Base-by-base conservation (phyloP, 192 early-diverging fungal species). In the Allomyces arbusculus region DNA sequence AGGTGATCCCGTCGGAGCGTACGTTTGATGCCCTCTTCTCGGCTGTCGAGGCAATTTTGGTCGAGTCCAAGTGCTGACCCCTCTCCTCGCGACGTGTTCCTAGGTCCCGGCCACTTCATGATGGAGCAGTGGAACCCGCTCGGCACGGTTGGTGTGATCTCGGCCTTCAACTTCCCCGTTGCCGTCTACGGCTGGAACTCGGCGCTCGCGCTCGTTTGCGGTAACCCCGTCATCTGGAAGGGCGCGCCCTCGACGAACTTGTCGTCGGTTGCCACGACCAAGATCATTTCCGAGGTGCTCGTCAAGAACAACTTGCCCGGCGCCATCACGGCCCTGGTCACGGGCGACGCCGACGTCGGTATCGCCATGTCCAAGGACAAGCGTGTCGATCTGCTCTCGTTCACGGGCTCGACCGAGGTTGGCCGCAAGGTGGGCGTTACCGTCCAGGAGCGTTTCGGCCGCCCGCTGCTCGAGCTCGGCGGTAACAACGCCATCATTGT, bases 401-500 rank as follows among this genome's bases (percentile, higher is more conserved):
- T 97, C 71, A 97, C 94, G 3, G 94, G 94, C 16, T 89, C 86
- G 58, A 97, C 94, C 11, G 75, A 80, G 10, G 73, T 85, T 11
- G 87, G 87, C 43, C 77, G 86, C 61, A 75, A 83, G 65, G 89
- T 95, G n/a, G 92, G 83, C 3, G 75, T 81, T 44, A 76, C 80
- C 23, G 91, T 92, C 25, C 90, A 92, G 71, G 75, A 83, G 64
- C 80, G 94, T 1, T 94, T 97, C 68, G 94, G 94, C 43, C 89
- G 87, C 76, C 77, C 78, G 20, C 76, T 97, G 61, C 69, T 97
- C 64, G 92, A 97, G 72, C 79, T 97, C 10, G 94, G 94, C 55
- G 94, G 94, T 44, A 97, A 97, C 81, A 97, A 94, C 68, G 91
- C 91, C 26, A 90, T 96, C 67, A 86, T 96, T 64, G 91, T 95